phyloP scores from a whole-genome alignment of 768 basidiomycete species.

The Russula olivacea region DNA sequence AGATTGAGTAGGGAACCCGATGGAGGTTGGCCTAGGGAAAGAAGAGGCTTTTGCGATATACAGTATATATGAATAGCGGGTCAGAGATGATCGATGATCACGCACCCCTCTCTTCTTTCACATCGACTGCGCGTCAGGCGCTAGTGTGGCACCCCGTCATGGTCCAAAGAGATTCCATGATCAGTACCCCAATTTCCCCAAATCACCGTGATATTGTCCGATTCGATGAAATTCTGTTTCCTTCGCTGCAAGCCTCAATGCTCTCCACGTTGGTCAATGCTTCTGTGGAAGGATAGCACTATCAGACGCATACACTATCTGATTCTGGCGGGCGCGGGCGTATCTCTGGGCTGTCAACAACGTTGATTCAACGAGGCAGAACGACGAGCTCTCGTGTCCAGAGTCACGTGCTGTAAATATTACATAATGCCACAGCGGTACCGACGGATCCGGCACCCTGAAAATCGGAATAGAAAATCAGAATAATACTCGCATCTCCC shows the following conservation, averaged over 20 bases:
- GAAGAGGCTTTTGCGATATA: background rate
- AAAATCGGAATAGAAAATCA: too few species aligned
- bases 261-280: background rate
- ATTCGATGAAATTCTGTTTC: background rate
- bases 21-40: background rate
- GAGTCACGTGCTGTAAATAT: too few species aligned
- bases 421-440: too few species aligned
- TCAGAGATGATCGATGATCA: background rate
- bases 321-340: background rate
- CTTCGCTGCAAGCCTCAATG: background rate
- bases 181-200: slow-evolving; percentile 1
- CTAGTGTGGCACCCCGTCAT: background rate
- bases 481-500: too few species aligned
- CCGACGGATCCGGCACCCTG: too few species aligned
- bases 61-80: background rate
- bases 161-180: background rate
- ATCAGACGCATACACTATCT: background rate
- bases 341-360: background rate
- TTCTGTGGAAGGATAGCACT: background rate
- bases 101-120: background rate
- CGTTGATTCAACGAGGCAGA: background rate
- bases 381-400: too few species aligned
- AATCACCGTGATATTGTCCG: slow-evolving; percentile 2
- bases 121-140: background rate
- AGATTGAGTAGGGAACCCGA: background rate